Base-by-base conservation (phyloP, 2,329 filamentous ascomycete species). In the Colletotrichum aenigma region DNA sequence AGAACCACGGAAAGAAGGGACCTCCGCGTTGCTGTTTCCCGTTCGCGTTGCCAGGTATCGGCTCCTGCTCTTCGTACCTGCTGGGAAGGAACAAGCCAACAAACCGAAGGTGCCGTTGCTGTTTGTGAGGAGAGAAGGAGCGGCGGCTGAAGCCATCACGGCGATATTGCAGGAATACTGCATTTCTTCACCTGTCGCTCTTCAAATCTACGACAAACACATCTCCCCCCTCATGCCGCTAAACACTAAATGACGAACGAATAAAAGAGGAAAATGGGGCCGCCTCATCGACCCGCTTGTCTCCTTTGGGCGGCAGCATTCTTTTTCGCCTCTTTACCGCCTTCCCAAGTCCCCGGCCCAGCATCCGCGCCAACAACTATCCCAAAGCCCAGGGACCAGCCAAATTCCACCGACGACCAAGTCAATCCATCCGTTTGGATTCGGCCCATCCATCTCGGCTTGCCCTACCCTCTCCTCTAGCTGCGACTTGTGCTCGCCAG, bases 351-450 rank as follows among this genome's bases (percentile, higher is more conserved):
- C n/a, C 67, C 24, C n/a, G 67, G 55, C 58, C 34, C 36, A 30
- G 62, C 62, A 38, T 70, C 34, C 66, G 13, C 10, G 18, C 15
- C 26, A n/a, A n/a, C 32, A n/a, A 15, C 52, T 36, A 24, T 38
- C 13, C 24, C 24, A 28, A 56, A 26, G 26, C 16, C 61, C n/a
- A 64, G 61, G 21, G 32, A 66, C 36, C 26, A 21, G 32, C 15
- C 66, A 38, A 55, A 58, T 30, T 68, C 66, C 66, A 18, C 48
- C 55, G 52, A 26, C 34, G n/a, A 38, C 55, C 52, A 69, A 69
- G 55, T 69, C 52, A 61, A 61, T 61, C 71, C 72, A 55, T 66
- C 21, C 52, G 68, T 43, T 65, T 71, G 72, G 60, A 38, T 62
- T 71, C 68, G 34, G 52, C 30, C 15, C 32, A 9, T 70, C 71